Conservation (phyloP, 139 green algal species). For the Micractinium conductrix region DNA sequence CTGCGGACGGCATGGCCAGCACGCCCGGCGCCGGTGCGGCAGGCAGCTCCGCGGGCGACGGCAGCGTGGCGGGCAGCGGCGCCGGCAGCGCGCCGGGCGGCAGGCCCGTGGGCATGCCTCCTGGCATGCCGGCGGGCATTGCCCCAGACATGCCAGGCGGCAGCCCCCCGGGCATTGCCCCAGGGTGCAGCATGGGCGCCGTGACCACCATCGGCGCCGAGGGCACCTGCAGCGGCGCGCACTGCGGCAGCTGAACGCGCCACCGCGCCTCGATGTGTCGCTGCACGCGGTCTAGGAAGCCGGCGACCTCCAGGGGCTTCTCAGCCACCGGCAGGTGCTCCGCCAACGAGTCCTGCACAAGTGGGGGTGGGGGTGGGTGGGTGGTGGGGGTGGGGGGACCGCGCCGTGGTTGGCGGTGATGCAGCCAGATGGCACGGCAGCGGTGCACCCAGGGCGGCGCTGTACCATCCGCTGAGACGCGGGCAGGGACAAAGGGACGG, state of each 20-base stretch:
- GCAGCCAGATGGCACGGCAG: background rate
- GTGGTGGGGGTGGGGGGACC: background rate
- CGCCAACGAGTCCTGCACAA: constrained; percentile 32
- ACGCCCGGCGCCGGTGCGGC: too few species aligned
- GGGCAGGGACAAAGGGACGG: too few species aligned
- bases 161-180: background rate
- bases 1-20: background rate
- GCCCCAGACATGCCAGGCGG: too few species aligned
- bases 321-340: constrained; percentile 42
- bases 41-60: too few species aligned
- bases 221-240: background rate
- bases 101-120: too few species aligned
- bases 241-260: constrained; percentile 15
- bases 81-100: too few species aligned
- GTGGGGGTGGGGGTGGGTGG: background rate
- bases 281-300: constrained; percentile 32
- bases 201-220: background rate
- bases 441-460: too few species aligned
- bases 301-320: constrained; percentile 4
- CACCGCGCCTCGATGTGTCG: constrained; percentile 28
- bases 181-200: background rate
- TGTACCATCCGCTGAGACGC: too few species aligned
- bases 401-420: background rate
- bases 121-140: too few species aligned
- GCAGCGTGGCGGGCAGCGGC: too few species aligned